Evolutionary conservation across 805 yeast species (phyloP), one percentile per base, ranked within the genome.

Genomic region (Ogataea methylovora): DNA sequence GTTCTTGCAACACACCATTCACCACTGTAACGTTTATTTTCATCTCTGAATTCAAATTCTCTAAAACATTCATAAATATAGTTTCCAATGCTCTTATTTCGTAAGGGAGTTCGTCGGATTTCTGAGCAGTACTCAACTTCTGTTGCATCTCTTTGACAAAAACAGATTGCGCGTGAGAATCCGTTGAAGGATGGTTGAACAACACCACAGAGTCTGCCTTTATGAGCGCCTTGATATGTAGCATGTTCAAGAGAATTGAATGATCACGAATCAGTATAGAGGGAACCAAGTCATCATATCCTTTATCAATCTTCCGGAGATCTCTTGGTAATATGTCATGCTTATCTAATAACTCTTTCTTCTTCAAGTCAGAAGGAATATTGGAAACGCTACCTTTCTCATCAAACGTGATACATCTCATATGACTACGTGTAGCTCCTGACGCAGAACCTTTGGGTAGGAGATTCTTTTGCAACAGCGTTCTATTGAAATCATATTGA

Each of bases 81-180:
- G 94, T 78, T 50, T 92, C 98, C 26, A 92, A 53, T 0, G 97
- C 98, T 31, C 94, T 65, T 50, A 88, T 79, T 51, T 92, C 98
- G 56, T 87, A 92, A 0, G 95, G 90, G 14, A 86, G 61, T 2
- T 57, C 46, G 12, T 54, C 56, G 4, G 44, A 48, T 12, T 57
- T 58, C 4, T 56, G 51, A 7, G 47, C 52, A 6, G 58, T 49
- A 20, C 56, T 41, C 27, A 74, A 53, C 23, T 67, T 61, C 13
- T 50, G 52, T 4, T 62, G 50, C 44, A 74, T 43, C 29, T 65
- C 71, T 23, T 60, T 55, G 10, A 73, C 49, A 32, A 74, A 67
- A n/a, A 57, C 47, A 10, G 63, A 48, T 30, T 63, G 63, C 3
- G 72, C 60, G 33, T 63, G 65, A 1, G 74, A 61, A 40, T 63